Conservation (phyloP, 805 yeast genomes). For the Wickerhamomyces canadensis region DNA sequence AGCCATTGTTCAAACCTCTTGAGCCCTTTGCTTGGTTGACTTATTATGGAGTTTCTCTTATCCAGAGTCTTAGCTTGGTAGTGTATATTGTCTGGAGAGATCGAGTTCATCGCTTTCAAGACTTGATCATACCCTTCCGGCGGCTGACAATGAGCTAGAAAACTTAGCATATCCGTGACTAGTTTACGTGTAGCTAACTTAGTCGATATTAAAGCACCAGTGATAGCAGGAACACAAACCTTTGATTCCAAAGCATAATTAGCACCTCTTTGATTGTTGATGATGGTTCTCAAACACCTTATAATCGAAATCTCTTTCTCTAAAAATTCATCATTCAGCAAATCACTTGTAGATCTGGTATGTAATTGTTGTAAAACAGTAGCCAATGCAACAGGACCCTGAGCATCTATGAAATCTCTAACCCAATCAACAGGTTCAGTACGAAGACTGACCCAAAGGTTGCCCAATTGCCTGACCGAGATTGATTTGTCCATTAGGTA, state of each 20-base stretch:
- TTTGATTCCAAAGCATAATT: constrained; percentile 44
- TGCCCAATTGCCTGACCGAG: constrained; percentile 64
- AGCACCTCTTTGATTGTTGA: constrained; percentile 60
- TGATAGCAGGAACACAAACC: constrained; percentile 50
- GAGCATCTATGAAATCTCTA: constrained; percentile 62
- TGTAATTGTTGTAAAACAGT: constrained; percentile 54
- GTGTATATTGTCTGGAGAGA: constrained; percentile 25
- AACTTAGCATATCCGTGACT: constrained; percentile 71
- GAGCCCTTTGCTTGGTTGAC: constrained; percentile 22
- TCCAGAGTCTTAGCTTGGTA: constrained; percentile 28
- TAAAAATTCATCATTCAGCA: constrained; percentile 36
- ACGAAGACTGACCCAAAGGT: constrained; percentile 85
- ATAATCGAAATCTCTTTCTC: constrained; percentile 75
- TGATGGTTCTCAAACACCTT: constrained; percentile 68
- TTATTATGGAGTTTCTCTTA: constrained; percentile 27
- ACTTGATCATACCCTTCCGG: constrained; percentile 53
- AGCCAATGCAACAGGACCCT: constrained; percentile 77
- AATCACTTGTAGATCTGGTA: constrained; percentile 22
- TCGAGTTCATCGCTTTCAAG: constrained; percentile 29
- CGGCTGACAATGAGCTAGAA: constrained; percentile 41
- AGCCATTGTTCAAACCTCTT: constrained; percentile 71
- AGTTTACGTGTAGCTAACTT: constrained; percentile 69
- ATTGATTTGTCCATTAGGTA: constrained; percentile 66
- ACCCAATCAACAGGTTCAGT: constrained; percentile 90
- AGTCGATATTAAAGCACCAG: constrained; percentile 71